These are phyloP conservation scores for Solanum lignicaule DNA, from an alignment of 257 asterid genomes.

Conservation along the genomic window DNA sequence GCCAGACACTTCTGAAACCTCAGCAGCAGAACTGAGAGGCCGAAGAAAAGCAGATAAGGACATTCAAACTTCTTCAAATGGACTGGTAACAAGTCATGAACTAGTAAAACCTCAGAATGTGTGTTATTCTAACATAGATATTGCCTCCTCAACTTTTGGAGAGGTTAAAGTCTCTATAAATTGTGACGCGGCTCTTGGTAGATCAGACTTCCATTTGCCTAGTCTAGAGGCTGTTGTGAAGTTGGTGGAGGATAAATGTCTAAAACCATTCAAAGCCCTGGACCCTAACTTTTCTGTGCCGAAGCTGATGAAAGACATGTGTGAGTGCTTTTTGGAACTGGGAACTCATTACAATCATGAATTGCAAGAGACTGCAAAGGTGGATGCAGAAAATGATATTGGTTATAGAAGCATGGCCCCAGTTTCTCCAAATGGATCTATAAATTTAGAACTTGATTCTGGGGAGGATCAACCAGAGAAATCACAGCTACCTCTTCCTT, in stretches of 20 bases:
- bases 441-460: slow-evolving; percentile 18
- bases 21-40: slow-evolving; percentile 7
- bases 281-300: slow-evolving; percentile 36
- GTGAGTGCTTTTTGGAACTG: slow-evolving; percentile 34
- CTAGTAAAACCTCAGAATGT: not conserved
- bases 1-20: slow-evolving; percentile 15
- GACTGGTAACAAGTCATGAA: slow-evolving; percentile 14
- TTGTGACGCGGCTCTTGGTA: slow-evolving; percentile 6
- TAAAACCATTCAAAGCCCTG: slow-evolving; percentile 23
- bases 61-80: slow-evolving; percentile 6
- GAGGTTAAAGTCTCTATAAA: slow-evolving; percentile 19
- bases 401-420: not conserved
- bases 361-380: not conserved
- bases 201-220: slow-evolving; percentile 19
- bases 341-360: slow-evolving; percentile 26
- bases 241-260: slow-evolving; percentile 25
- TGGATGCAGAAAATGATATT: not conserved
- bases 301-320: slow-evolving; percentile 50
- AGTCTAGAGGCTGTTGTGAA: slow-evolving; percentile 15
- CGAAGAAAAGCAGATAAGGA: slow-evolving; percentile 14
- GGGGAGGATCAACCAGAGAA: slow-evolving; percentile 11
- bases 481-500: slow-evolving; percentile 19
- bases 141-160: slow-evolving; percentile 23
- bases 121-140: not conserved
- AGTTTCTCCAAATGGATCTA: slow-evolving; percentile 13